Base-by-base conservation (phyloP, 164 flowering plant genomes). In the Stephania yunnanensis region DNA sequence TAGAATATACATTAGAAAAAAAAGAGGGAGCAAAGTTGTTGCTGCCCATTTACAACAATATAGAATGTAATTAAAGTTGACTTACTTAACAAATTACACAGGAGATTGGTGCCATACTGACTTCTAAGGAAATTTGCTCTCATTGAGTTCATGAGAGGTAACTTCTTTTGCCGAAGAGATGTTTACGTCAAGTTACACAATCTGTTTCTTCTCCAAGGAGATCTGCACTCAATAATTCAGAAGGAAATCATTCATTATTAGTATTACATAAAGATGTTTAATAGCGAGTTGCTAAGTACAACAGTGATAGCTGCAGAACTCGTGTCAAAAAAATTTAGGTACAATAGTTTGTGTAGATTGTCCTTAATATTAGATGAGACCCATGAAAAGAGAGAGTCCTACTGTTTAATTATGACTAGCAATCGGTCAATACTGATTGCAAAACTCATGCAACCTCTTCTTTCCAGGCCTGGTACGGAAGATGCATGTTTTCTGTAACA, bases 141-240 rank as follows among this genome's bases (percentile, higher is more conserved):
- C 65, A 58, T 15, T 58, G 7, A 36, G n/a, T 58, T 58, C 65
- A 17, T 5, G 65, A 58, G 22, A 15, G 65, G n/a, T 15, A 58
- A 6, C 20, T 5, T 58, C 22, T 7, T 17, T 58, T 17, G 65
- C n/a, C 65, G n/a, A 58, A n/a, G 19, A 58, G 65, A 58, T 58
- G 65, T 58, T 58, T 58, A 17, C 6, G 7, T 58, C 65, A 58
- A 58, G 17, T 58, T n/a, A 58, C 65, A 58, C 2, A 17, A 58
- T 58, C 65, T 58, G 65, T 58, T 58, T n/a, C 65, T 76, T 79
- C 77, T 85, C 84, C 80, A 87, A 71, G 13, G 86, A 84, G 71
- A 87, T 80, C 89, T 85, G 86, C 81, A 76, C 13, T 74, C 58
- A 45, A 78, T 44, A 78, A 29, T 58, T 53, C 42, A 68, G 45